These are phyloP conservation scores for Globisporangium nodosum DNA, from an alignment of 352 stramenopile genomes.

Conservation along the genomic window DNA sequence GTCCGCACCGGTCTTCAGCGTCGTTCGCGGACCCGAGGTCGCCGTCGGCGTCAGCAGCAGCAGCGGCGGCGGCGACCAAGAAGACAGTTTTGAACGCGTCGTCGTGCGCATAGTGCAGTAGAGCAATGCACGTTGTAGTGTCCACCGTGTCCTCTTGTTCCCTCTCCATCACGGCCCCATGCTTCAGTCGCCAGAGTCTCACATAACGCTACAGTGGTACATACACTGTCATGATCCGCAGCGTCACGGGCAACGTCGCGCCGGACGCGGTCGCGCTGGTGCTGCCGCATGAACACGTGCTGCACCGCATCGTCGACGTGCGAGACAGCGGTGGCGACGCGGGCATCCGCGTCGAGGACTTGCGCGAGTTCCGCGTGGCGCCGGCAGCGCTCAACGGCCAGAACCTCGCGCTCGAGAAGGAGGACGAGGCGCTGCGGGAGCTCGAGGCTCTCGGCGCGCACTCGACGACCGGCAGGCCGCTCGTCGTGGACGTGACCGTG, in stretches of 20 bases:
- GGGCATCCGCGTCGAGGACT: constrained; percentile 41
- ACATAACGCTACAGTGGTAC: too few relatives aligned
- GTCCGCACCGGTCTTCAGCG: background rate
- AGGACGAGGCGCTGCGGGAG: constrained; percentile 74
- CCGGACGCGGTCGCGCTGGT: constrained; percentile 28
- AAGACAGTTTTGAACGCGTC: constrained; percentile 7
- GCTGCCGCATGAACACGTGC: constrained; percentile 56
- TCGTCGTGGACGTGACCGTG: constrained; percentile 54
- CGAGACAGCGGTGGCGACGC: background rate
- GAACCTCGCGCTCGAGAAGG: constrained; percentile 59
- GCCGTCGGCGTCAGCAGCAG: background rate
- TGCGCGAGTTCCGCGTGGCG: constrained; percentile 42
- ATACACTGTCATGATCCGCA: constrained; percentile 33
- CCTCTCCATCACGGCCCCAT: too few relatives aligned
- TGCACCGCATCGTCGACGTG: constrained; percentile 35
- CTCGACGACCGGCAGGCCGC: background rate
- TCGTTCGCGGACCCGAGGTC: constrained; percentile 3
- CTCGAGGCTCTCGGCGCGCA: constrained; percentile 28
- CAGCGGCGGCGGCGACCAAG: background rate
- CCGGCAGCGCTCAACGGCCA: constrained; percentile 28
- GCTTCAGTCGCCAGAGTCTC: too few relatives aligned
- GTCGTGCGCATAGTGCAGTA: constrained; percentile 3
- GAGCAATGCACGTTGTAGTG: background rate
- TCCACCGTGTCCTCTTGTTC: background rate
- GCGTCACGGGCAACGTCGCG: constrained; percentile 35